Evolutionary conservation across 2,329 filamentous ascomycete species (phyloP), one percentile per base, ranked within the genome.

Genomic region (Diaporthe batatas): DNA sequence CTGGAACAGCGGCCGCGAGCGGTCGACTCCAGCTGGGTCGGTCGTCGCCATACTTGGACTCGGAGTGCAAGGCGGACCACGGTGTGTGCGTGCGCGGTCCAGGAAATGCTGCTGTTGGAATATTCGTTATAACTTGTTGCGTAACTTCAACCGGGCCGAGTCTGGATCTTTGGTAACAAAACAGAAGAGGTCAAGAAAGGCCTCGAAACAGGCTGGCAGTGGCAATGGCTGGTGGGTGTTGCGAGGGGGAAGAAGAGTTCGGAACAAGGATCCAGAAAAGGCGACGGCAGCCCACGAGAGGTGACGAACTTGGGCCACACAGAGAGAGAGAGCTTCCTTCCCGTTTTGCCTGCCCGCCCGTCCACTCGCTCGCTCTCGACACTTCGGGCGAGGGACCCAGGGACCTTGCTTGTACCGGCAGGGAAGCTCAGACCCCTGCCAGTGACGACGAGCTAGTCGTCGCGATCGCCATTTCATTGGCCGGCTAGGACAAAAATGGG

Each of bases 1-100:
- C 73, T 84, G 83, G 76, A 81, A 82, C 75, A 89, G 83, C 71
- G 86, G 86, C 54, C 83, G 82, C 59, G 86, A 84, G 75, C 86
- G 79, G 62, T 81, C 77, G 71, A 82, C 80, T n/a, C 81, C 81
- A 34, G 81, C 79, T 21, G 78, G 78, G 73, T 83, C 81, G 57
- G 79, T 81, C 49, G 79, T 81, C 49, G 73, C 74, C 71, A 76
- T 79, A 21, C 70, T 29, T 47, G 59, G 32, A 36, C 29, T 42
- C 12, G 36, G 11, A 14, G 16, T 51, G 62, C 62, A 39, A 47
- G 55, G 39, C 23, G 23, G 47, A 70, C 23, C 44, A 36, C 23
- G 29, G 29, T 29, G 16, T 7, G 34, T 21, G 53, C 68, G 16
- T 7, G 34, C 21, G 53, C 68, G 42, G 44, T 70, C 68, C n/a